Percentiles rank a stretch among this genome's conserved stretches.
These are phyloP conservation scores for Quaeritorhiza haematococci DNA, from an alignment of 371 early-diverging fungal genomes.

Conservation along the genomic window DNA sequence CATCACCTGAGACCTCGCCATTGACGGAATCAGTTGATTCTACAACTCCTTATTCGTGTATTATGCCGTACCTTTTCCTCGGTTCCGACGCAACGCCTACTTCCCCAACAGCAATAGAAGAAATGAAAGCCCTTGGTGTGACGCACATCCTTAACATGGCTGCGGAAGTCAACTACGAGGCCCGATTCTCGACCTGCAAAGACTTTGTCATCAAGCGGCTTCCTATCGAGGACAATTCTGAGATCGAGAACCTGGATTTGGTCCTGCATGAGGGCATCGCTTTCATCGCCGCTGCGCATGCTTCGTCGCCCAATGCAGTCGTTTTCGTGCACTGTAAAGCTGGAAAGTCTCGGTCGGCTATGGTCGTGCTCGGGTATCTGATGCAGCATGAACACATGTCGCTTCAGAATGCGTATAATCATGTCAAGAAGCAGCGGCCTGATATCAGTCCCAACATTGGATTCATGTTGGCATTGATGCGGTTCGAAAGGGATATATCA, in stretches of 20 bases:
- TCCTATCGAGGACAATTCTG: slow-evolving; percentile 33
- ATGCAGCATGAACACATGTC: slow-evolving; percentile 64
- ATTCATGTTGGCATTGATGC: slow-evolving; percentile 70
- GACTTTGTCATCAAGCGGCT: slow-evolving; percentile 28
- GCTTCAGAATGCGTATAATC: slow-evolving; percentile 66
- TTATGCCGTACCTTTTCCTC: slow-evolving; percentile 28
- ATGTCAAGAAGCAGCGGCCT: slow-evolving; percentile 62
- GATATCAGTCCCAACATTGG: slow-evolving; percentile 82
- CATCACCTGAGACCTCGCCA: slow-evolving; percentile 1
- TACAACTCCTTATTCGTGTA: slow-evolving; percentile 15
- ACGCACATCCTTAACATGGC: slow-evolving; percentile 55
- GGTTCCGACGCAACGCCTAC: slow-evolving; percentile 38
- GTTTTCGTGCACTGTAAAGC: slow-evolving; percentile 85
- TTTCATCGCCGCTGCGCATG: slow-evolving; percentile 20
- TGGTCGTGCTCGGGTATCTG: slow-evolving; percentile 71
- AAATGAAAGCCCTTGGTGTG: slow-evolving; percentile 28
- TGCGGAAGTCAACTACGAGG: slow-evolving; percentile 27
- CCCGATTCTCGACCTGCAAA: slow-evolving; percentile 5
- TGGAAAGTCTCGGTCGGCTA: slow-evolving; percentile 76
- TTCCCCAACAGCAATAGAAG: slow-evolving; percentile 21
- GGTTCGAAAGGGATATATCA: slow-evolving; percentile 62
- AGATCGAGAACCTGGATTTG: slow-evolving; percentile 32
- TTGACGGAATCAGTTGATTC: slow-evolving; percentile 3
- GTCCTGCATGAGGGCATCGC: slow-evolving; percentile 31
- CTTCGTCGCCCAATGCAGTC: slow-evolving; percentile 34